Evolutionary conservation across 139 green algal species (phyloP), one percentile per base, ranked within the genome.

Genomic region (Pseudopediastrum boryanum): DNA sequence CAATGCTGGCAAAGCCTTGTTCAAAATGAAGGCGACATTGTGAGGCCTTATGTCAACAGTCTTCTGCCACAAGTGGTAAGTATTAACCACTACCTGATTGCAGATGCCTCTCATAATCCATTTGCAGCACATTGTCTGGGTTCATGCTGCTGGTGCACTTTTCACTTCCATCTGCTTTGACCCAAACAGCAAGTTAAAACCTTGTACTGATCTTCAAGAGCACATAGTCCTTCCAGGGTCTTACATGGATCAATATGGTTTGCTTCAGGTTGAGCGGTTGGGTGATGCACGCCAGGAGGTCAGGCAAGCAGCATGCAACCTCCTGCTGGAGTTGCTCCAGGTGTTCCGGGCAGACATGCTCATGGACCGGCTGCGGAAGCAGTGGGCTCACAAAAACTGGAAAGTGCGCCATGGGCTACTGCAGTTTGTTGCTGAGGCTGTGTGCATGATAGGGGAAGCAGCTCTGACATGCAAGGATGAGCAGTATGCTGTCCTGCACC

Each of bases 341-440:
- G 73, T 80, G 13, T 35, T 65, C 43, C 41, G 73, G 31, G 77
- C 84, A 16, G 73, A 85, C 41, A 19, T 66, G 0, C 54, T 89
- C 41, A 74, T 84, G 38, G 78, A 87, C 21, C 81, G 77, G 48
- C 75, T 89, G 31, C n/a, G 54, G 0, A 78, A 68, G 9, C 81
- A 82, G 42, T 91, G 86, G 86, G 52, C 33, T 19, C 82, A 91
- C 48, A 83, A 78, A 44, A 74, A 71, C 50, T 85, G 85, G 77
- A 88, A 86, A 39, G 84, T 90, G 8, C 80, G 84, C 62, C 85
- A 90, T 42, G 88, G 85, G 10, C 51, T 87, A 9, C 76, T 90
- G 38, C 85, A 92, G 42, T 85, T 84, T 5, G 36, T 90, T 6
- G 87, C 88, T 31, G 84, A 89, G 72, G 85, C 86, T 2, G 39